Percentiles rank a stretch among this genome's conserved stretches.
phyloP scores from a whole-genome alignment of 176 grass and related monocot genomes.

The Ensete ventricosum region DNA sequence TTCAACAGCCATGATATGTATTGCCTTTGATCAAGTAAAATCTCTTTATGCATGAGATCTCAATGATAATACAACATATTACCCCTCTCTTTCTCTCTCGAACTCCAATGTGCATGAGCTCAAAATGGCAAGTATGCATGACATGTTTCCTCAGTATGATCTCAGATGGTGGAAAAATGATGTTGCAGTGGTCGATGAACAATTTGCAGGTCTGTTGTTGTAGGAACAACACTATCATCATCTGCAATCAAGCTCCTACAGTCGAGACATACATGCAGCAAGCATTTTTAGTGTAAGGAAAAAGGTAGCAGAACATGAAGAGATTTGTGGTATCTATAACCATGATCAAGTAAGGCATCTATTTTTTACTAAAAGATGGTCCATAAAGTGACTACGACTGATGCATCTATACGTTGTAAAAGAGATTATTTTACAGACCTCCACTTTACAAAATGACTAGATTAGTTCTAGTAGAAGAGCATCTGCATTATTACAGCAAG shows the following conservation, averaged over 20 bases:
- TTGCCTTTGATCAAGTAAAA: no score
- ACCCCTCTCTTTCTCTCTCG: neutral
- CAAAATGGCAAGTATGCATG: neutral
- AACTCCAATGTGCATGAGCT: neutral
- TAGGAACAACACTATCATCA: neutral
- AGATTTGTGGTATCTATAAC: neutral
- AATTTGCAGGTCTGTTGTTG: slow-evolving; percentile 1
- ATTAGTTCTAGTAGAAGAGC: neutral
- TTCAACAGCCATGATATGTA: no score
- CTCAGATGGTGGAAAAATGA: neutral
- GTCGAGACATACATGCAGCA: neutral
- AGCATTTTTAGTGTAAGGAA: neutral
- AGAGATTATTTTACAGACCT: no score
- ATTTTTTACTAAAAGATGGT: neutral
- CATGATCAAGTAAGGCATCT: neutral
- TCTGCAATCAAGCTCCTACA: slow-evolving; percentile 1
- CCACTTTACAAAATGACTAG: neutral
- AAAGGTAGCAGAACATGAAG: neutral
- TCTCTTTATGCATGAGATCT: neutral
- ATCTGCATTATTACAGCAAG: neutral
- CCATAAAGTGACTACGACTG: neutral
- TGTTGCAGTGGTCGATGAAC: slow-evolving; percentile 4
- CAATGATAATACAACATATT: neutral
- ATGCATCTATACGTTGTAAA: no score
- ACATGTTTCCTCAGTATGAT: neutral